A percentile compares a stretch with the other conserved stretches of the same genome.
Evolutionary conservation across 495 filamentous ascomycete species (phyloP).

Genomic region (Hypoxylon rickii): DNA sequence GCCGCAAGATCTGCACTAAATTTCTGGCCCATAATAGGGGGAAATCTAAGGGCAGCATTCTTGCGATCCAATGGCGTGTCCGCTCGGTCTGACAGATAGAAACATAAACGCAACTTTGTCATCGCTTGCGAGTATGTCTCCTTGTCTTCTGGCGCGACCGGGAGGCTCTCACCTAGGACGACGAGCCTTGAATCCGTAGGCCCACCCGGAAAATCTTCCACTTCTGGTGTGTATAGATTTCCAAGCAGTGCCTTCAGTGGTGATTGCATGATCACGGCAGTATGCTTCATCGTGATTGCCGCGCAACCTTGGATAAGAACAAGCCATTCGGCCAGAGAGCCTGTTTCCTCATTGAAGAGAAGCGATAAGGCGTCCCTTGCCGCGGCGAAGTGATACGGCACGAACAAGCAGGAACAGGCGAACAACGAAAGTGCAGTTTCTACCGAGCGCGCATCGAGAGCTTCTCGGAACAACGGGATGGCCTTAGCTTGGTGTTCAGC

Average conservation of each 20-base stretch:
- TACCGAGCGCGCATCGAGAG: constrained; percentile 10
- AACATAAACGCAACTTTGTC: constrained; percentile 19
- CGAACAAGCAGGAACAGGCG: constrained; percentile 31
- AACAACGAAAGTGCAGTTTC: constrained; percentile 27
- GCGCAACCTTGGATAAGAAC: constrained; percentile 28
- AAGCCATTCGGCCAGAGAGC: constrained; percentile 30
- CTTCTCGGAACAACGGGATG: constrained; percentile 29
- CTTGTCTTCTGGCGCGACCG: background rate
- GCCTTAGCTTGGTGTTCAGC: constrained; percentile 29
- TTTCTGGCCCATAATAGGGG: constrained; percentile 4
- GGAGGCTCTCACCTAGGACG: background rate
- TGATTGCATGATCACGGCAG: constrained; percentile 10
- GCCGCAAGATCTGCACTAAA: constrained; percentile 15
- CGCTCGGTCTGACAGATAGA: constrained; percentile 20
- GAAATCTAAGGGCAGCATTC: constrained; percentile 27
- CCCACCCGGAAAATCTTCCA: constrained; percentile 4
- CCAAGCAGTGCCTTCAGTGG: constrained; percentile 17
- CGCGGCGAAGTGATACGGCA: constrained; percentile 32
- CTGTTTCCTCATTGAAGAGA: constrained; percentile 30
- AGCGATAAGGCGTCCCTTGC: constrained; percentile 26
- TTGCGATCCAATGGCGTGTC: constrained; percentile 23
- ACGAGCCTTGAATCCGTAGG: constrained; percentile 17
- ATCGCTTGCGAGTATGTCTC: constrained; percentile 9
- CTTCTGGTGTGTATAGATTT: constrained; percentile 11
- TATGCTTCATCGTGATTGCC: constrained; percentile 17